phyloP scores from a whole-genome alignment of 2,329 filamentous ascomycete genomes.

The Sporothrix humicola region DNA sequence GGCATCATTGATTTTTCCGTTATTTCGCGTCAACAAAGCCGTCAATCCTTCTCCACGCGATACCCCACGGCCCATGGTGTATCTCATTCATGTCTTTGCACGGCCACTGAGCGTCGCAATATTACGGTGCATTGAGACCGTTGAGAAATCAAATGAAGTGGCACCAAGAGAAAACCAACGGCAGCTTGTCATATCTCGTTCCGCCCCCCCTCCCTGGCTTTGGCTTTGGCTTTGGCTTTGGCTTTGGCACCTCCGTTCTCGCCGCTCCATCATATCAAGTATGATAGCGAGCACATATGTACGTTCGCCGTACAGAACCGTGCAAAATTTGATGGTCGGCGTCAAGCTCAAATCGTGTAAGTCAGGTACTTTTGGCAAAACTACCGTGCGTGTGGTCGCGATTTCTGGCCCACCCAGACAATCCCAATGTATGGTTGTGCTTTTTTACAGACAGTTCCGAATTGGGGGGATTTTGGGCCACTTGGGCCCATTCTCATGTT shows the following conservation, averaged over 20 bases:
- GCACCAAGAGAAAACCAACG: neutral
- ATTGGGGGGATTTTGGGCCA: neutral
- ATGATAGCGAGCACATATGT: too few relatives aligned
- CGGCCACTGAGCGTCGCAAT: constrained; percentile 22
- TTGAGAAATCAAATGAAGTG: neutral
- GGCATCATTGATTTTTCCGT: constrained; percentile 9
- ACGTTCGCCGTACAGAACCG: too few relatives aligned
- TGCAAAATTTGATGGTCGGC: neutral
- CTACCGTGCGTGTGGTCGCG: neutral
- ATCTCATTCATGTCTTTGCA: neutral
- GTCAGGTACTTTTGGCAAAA: neutral
- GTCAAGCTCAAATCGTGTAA: neutral
- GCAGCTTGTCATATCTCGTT: constrained; percentile 2
- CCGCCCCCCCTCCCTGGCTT: neutral
- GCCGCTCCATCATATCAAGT: neutral
- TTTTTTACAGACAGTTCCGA: neutral
- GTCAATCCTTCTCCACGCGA: neutral
- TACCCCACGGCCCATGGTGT: neutral
- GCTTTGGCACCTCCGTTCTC: neutral
- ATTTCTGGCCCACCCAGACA: neutral
- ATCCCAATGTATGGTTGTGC: constrained; percentile 5
- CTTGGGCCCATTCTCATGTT: too few relatives aligned
- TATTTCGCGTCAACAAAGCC: neutral
- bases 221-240: neutral
- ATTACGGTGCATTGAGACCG: neutral